A percentile compares a stretch with the other conserved stretches of the same genome.
These are phyloP conservation scores for Pyrenula aspistea DNA, from an alignment of 495 filamentous ascomycete genomes.

Conservation along the genomic window DNA sequence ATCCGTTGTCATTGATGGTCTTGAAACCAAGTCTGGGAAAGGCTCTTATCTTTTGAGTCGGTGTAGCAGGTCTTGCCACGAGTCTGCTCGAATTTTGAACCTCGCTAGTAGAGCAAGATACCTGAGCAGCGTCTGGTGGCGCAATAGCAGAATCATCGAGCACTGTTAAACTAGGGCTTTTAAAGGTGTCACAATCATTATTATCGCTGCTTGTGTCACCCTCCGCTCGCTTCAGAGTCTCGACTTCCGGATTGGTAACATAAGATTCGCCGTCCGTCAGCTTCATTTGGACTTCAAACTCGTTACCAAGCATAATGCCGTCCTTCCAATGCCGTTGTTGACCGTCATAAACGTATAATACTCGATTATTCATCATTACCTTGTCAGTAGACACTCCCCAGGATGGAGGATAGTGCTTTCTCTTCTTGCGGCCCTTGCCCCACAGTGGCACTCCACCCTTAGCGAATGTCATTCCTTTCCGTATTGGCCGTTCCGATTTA, in stretches of 20 bases:
- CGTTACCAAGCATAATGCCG: slow-evolving; percentile 96
- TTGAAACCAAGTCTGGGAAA: not conserved
- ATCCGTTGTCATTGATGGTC: not conserved
- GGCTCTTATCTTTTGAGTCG: not conserved
- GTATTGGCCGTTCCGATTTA: slow-evolving; percentile 24
- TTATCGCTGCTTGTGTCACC: not conserved
- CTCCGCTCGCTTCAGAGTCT: slow-evolving; percentile 59
- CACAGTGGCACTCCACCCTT: slow-evolving; percentile 45
- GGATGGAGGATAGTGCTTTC: slow-evolving; percentile 79
- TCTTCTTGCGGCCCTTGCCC: slow-evolving; percentile 65
- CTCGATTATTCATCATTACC: slow-evolving; percentile 97
- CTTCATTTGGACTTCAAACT: slow-evolving; percentile 83
- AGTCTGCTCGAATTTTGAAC: not conserved
- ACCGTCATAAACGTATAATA: slow-evolving; percentile 86
- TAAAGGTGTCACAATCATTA: not conserved
- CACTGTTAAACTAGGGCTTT: not conserved
- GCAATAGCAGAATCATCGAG: not conserved
- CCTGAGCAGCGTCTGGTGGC: not conserved
- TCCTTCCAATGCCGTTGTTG: slow-evolving; percentile 84
- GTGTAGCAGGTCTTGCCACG: not conserved
- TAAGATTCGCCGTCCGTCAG: slow-evolving; percentile 59
- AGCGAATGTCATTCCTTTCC: slow-evolving; percentile 30
- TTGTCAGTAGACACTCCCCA: slow-evolving; percentile 86
- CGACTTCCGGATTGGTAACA: slow-evolving; percentile 85
- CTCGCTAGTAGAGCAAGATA: not conserved